Evolutionary conservation across 2,329 filamentous ascomycete species (phyloP), one percentile per base, ranked within the genome.

Genomic region (Beauveria asiatica): DNA sequence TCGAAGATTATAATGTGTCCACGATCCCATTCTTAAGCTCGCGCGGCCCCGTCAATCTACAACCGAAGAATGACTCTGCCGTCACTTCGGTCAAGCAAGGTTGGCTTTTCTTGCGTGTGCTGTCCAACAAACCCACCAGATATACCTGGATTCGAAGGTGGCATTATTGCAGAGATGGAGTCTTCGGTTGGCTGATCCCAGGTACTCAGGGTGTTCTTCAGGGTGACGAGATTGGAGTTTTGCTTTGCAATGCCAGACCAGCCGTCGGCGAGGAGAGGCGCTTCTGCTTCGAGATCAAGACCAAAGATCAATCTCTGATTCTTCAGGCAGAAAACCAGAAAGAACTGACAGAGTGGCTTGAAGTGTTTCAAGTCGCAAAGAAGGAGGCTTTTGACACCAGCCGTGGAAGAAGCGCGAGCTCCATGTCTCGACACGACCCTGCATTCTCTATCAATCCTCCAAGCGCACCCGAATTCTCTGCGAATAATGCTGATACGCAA

Each of bases 241-340:
- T 99, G 57, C 84, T 99, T 44, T 99, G 94, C 76, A 96, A 90
- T 68, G 89, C 94, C 53, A 90, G 93, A 67, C 92, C 92, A 19
- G 92, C 92, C 0, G 88, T 95, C 56, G 87, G 90, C 65, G 94
- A 99, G 74, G 94, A 99, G 69, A 85, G 94, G 44, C 84, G 94
- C 17, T 99, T 97, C 74, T 97, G 94, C 71, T 97, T 99, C 68
- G 94, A 99, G 74, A 89, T 99, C 68, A 99, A 97, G 78, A 99
- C 94, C 2, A 99, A 97, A 73, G 96, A 90, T 68, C 89, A 89
- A 64, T 94, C 87, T 54, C 86, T 96, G 64, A 78, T 97, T 62
- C 79, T 99, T 3, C 94, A 99, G 74, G 90, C 93, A 5, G 94
- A 99, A 71, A 96, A 91, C 0, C 94, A 99, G 71, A 79, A 78